Base-by-base conservation (phyloP, 164 flowering plant species). In the Kalanchoe fedtschenkoi region DNA sequence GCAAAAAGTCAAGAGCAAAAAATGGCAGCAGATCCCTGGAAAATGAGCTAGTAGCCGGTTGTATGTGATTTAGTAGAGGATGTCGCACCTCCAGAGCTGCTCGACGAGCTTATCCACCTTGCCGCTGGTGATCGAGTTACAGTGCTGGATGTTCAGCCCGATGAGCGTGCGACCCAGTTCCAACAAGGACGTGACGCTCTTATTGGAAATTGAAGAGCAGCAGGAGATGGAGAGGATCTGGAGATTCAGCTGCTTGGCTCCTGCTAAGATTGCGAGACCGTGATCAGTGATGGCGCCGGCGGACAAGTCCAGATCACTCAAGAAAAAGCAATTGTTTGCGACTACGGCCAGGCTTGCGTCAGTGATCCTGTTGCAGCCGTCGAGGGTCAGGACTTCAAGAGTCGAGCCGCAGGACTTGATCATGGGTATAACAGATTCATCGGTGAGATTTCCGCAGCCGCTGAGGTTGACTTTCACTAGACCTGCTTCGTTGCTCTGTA, bases 91-190 rank as follows among this genome's bases (percentile, higher is more conserved):
- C 86, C 86, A 78, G 67, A 82, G 65, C 60, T 62, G 74, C 69
- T 76, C 80, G 22, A 75, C 57, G 11, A 84, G 82, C 62, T 65
- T 24, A 64, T 73, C 88, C 5, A 80, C 73, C 21, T 74, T 41
- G 62, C 70, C 67, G 61, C 71, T 70, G 80, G 79, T 79, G 62
- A 89, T 71, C 34, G 79, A 63, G 61, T 68, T 72, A 78, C 96
- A 89, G 43, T 74, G 68, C 66, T 80, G 84, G 54, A 89, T 80
- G 62, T 87, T 89, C 82, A 89, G 72, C 0, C 96, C 93, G 42
- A 81, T 60, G 6, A 89, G 72, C n/a, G 78, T 78, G 56, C 65
- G 58, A 3, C 86, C 87, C 72, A 89, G 37, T 42, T 77, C 73
- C 34, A 62, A 65, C 43, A 89, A 74, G 62, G 58, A 72, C 11